These are phyloP conservation scores for Biscogniauxia marginata DNA, from an alignment of 2,329 filamentous ascomycete species.

Conservation along the genomic window DNA sequence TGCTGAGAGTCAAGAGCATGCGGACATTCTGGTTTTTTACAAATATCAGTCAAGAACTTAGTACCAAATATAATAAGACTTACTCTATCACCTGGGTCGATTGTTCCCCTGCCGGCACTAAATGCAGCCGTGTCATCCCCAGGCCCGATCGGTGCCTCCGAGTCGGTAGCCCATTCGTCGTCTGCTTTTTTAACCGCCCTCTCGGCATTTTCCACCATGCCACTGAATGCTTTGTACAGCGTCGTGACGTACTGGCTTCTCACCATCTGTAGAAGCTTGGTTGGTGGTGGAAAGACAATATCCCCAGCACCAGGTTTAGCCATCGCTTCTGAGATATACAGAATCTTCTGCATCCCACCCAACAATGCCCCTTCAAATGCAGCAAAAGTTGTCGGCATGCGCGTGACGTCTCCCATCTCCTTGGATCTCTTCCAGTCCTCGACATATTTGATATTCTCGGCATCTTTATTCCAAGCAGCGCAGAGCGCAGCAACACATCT, in stretches of 20 bases:
- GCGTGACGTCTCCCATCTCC: conserved; percentile 82
- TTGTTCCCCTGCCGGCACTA: conserved; percentile 43
- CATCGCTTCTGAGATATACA: conserved; percentile 87
- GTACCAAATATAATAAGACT: conserved; percentile 26
- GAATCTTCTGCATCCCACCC: conserved; percentile 86
- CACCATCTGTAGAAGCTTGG: conserved; percentile 88
- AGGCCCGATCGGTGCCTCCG: conserved; percentile 39
- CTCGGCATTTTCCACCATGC: conserved; percentile 96
- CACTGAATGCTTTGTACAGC: conserved; percentile 88
- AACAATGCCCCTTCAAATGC: conserved; percentile 82
- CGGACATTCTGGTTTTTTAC: conserved; percentile 79
- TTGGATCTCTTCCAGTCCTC: conserved; percentile 89
- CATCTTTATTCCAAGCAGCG: conserved; percentile 89
- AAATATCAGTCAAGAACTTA: background rate
- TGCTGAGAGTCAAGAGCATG: conserved; percentile 90
- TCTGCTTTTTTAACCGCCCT: conserved; percentile 64
- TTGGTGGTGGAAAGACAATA: conserved; percentile 80
- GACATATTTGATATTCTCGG: conserved; percentile 85
- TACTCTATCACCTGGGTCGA: conserved; percentile 58
- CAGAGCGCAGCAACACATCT: conserved; percentile 83
- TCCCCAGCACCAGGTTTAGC: conserved; percentile 69
- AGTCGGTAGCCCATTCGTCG: conserved; percentile 57
- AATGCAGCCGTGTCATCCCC: conserved; percentile 34
- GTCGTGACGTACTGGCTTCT: conserved; percentile 90
- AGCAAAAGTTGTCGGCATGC: conserved; percentile 83